phyloP scores from a whole-genome alignment of 2,329 filamentous ascomycete species.

The Pestalotiopsis sp. region DNA sequence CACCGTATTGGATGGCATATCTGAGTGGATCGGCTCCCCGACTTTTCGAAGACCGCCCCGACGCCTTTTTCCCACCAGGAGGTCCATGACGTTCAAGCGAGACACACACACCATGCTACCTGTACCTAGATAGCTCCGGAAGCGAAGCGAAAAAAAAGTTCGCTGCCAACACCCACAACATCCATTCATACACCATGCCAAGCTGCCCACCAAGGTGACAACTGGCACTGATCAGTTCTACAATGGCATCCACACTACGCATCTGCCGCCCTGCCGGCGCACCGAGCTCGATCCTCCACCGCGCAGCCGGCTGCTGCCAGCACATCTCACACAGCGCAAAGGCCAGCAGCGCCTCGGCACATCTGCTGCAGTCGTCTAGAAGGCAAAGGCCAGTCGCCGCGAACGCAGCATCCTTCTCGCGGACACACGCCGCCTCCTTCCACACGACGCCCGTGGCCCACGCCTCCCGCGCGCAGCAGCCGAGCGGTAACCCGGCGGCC shows the following conservation, averaged over 20 bases:
- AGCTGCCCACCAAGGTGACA: neutral
- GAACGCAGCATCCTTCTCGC: neutral
- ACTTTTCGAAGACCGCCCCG: slow-evolving; percentile 1
- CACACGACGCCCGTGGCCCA: neutral
- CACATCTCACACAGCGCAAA: neutral
- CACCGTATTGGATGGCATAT: neutral
- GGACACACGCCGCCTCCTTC: neutral
- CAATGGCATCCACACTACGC: slow-evolving; percentile 9
- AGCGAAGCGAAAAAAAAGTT: neutral
- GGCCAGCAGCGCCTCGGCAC: neutral
- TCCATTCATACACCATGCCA: neutral
- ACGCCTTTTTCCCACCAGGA: neutral
- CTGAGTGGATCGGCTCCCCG: neutral
- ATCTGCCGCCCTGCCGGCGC: neutral
- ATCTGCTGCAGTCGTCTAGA: neutral
- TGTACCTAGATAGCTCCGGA: neutral
- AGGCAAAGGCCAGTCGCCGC: neutral
- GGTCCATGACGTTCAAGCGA: slow-evolving; percentile 5
- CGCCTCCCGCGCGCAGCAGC: slow-evolving; percentile 16
- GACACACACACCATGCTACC: neutral
- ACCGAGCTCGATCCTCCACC: neutral
- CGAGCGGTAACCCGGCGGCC: slow-evolving; percentile 41
- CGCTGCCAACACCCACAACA: neutral
- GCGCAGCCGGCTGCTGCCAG: neutral
- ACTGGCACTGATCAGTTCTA: neutral